Evolutionary conservation across 208 protist genomes (phyloP), one percentile per base, ranked within the genome.

Genomic region (Crithidia acanthocephali): DNA sequence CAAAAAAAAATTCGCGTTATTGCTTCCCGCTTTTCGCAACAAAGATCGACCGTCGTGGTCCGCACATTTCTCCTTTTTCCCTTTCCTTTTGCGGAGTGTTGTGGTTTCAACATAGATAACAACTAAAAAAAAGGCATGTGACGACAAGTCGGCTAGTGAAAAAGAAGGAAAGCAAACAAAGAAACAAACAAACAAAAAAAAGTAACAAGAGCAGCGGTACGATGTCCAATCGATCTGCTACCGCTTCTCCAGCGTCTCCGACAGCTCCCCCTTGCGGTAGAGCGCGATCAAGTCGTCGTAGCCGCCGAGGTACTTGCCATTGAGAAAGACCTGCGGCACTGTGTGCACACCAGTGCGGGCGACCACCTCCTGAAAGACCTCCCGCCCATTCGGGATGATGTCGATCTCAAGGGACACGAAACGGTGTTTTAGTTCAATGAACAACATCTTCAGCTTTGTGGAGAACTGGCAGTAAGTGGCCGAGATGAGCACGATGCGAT

Each of bases 391-490:
- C 11, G 88, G 91, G 56, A 96, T 93, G 63, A 96, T 91, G 63
- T 96, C 87, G 32, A 96, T 89, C 76, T 96, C 88, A 6, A 96
- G 78, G 18, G 91, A 93, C 0, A 94, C 88, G 25, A 96, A 96
- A 44, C 88, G 88, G 59, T 90, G 80, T 55, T 90, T 92, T 45
- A 87, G 56, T 65, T 94, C 87, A 58, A 96, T 94, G 9, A 96
- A 80, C 23, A 96, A 62, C 80, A 85, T 86, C 35, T 96, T 96
- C 10, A 93, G 65, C 58, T 93, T 87, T 8, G 87, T 92, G 44
- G 75, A 94, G 65, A 93, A 96, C 30, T 88, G 76, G 72, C 91
- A 96, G 84, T 96, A 96, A n/a, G 91, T 96, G 55, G 91, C 88
- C 18, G 84, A 92, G 63, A 96, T 91, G 60, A 96, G 60, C 2